phyloP scores from a whole-genome alignment of 1,284 basidiomycete genomes.

The Tilletiopsis washingtonensis region DNA sequence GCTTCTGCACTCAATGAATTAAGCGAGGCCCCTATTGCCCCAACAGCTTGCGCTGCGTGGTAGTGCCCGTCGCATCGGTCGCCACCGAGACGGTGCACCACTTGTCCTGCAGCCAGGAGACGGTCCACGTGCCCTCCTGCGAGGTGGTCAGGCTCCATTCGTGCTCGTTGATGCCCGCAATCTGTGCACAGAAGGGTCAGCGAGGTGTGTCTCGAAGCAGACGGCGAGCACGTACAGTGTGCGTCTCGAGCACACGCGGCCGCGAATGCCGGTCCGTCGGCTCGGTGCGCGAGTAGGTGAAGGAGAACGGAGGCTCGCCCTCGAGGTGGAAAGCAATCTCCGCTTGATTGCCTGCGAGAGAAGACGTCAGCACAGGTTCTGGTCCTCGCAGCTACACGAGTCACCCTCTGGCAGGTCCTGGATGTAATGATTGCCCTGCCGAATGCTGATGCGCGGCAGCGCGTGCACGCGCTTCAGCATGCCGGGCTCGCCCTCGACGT shows the following conservation, averaged over 20 bases:
- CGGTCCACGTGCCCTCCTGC: constrained; percentile 75
- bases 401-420: constrained; percentile 77
- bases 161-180: constrained; percentile 64
- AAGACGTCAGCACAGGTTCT: neutral
- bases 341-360: constrained; percentile 55
- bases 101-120: constrained; percentile 77
- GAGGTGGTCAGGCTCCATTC: constrained; percentile 82
- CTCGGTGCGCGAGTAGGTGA: constrained; percentile 52
- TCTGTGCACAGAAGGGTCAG: no score
- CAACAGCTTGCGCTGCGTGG: no score
- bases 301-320: constrained; percentile 89
- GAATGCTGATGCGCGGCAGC: constrained; percentile 77
- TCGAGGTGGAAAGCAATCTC: constrained; percentile 81
- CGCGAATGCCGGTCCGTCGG: constrained; percentile 38
- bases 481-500: constrained; percentile 59
- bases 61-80: no score
- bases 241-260: constrained; percentile 39
- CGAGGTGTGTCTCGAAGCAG: no score
- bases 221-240: no score
- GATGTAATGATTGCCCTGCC: constrained; percentile 68
- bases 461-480: constrained; percentile 69
- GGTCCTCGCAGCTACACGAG: neutral
- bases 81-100: constrained; percentile 54
- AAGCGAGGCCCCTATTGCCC: no score
- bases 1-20: no score